Evolutionary conservation across 371 early-diverging fungal species (phyloP).

Genomic region (Thermomucor indicae-seudaticae): DNA sequence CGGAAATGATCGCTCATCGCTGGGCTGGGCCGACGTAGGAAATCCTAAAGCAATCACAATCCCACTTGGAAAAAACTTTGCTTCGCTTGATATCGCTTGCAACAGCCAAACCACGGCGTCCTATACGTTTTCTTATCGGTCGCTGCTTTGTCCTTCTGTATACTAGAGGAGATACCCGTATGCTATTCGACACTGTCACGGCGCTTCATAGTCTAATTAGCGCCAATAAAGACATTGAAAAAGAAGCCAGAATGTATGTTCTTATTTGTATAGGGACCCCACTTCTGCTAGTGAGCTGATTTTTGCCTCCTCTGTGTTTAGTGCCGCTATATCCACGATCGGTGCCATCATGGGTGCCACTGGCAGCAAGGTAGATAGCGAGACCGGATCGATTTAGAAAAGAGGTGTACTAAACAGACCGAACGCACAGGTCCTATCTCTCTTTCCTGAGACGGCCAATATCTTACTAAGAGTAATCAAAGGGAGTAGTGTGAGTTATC

Average conservation of each 20-base stretch:
- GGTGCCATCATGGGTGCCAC: constrained; percentile 69
- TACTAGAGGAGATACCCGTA: constrained; percentile 66
- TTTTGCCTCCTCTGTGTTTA: constrained; percentile 19
- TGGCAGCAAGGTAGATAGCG: constrained; percentile 51
- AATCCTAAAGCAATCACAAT: constrained; percentile 57
- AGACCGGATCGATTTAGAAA: no score
- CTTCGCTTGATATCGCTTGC: constrained; percentile 61
- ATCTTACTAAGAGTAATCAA: constrained; percentile 64
- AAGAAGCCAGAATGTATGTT: constrained; percentile 53
- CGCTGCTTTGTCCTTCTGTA: constrained; percentile 72
- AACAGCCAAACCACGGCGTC: constrained; percentile 70
- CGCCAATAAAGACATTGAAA: constrained; percentile 66
- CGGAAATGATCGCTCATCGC: neutral
- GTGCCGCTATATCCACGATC: constrained; percentile 73
- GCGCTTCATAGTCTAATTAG: constrained; percentile 61
- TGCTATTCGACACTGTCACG: constrained; percentile 75
- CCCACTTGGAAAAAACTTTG: constrained; percentile 65
- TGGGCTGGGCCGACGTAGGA: constrained; percentile 47
- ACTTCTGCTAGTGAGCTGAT: neutral
- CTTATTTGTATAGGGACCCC: neutral
- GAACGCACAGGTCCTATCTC: constrained; percentile 53
- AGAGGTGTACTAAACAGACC: neutral
- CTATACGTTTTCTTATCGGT: constrained; percentile 73
- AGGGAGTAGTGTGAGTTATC: constrained; percentile 56
- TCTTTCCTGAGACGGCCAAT: constrained; percentile 75